Evolutionary conservation across 2,329 filamentous ascomycete species (phyloP).

Genomic region (Ascosphaera acerosa): DNA sequence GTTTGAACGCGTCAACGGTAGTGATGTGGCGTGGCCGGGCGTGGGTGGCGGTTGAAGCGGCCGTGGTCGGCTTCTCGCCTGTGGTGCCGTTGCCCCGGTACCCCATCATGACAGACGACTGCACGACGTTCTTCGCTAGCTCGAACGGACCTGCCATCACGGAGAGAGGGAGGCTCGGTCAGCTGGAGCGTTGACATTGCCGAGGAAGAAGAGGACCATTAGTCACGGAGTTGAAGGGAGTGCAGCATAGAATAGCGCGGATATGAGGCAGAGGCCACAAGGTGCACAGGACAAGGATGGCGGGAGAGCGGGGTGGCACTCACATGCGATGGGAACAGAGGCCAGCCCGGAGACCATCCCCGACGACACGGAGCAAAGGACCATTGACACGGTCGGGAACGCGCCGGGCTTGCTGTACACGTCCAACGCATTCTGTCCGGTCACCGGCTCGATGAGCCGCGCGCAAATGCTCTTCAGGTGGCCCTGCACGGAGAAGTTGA

Average conservation of each 20-base stretch:
- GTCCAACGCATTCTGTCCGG: slow-evolving; percentile 17
- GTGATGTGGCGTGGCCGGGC: slow-evolving; percentile 11
- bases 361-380: slow-evolving; percentile 19
- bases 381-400: slow-evolving; percentile 16
- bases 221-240: too few relatives aligned
- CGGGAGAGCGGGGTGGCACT: slow-evolving; percentile 5
- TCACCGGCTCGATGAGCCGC: slow-evolving; percentile 15
- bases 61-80: slow-evolving; percentile 5
- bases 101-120: slow-evolving; percentile 23
- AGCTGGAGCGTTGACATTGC: too few relatives aligned
- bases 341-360: slow-evolving; percentile 19
- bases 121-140: slow-evolving; percentile 24
- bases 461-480: slow-evolving; percentile 18
- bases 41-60: slow-evolving; percentile 4
- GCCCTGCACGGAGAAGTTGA: slow-evolving; percentile 23
- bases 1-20: slow-evolving; percentile 18
- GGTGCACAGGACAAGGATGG: slow-evolving; percentile 1
- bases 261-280: too few relatives aligned
- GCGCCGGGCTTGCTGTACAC: slow-evolving; percentile 19
- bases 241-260: too few relatives aligned
- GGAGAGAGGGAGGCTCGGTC: background rate
- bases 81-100: slow-evolving; percentile 16
- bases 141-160: slow-evolving; percentile 19
- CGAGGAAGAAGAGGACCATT: slow-evolving; percentile 1
- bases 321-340: slow-evolving; percentile 20